Evolutionary conservation across 495 filamentous ascomycete genomes (phyloP).

Genomic region (Penicillium steckii): DNA sequence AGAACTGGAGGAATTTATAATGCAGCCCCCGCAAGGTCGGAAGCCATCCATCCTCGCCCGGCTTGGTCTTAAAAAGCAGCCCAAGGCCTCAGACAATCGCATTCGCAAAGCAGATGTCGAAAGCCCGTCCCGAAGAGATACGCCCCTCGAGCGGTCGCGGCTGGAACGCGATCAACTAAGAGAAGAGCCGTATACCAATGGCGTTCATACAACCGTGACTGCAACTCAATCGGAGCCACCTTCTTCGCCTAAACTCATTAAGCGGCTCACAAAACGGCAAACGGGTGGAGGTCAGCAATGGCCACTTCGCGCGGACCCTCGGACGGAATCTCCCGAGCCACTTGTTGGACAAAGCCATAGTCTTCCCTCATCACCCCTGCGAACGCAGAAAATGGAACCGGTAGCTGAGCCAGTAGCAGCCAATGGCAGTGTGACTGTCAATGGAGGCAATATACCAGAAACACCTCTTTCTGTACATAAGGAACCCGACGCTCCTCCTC

Average conservation of each 20-base stretch:
- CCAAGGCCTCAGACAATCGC: slow-evolving; percentile 35
- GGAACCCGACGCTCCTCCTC: slow-evolving; percentile 13
- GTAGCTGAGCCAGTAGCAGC: neutral
- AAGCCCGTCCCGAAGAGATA: slow-evolving; percentile 32
- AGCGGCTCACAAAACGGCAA: slow-evolving; percentile 25
- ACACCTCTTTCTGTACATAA: slow-evolving; percentile 12
- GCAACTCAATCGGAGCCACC: slow-evolving; percentile 10
- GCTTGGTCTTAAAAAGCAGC: slow-evolving; percentile 39
- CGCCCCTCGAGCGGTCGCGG: slow-evolving; percentile 35
- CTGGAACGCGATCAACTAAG: slow-evolving; percentile 28
- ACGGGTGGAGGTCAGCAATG: slow-evolving; percentile 24
- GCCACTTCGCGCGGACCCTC: slow-evolving; percentile 24
- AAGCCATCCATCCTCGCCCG: slow-evolving; percentile 41
- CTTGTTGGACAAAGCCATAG: slow-evolving; percentile 13
- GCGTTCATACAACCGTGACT: slow-evolving; percentile 16
- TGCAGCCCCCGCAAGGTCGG: slow-evolving; percentile 33
- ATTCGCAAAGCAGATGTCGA: slow-evolving; percentile 29
- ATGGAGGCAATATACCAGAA: slow-evolving; percentile 6
- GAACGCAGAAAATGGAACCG: slow-evolving; percentile 9
- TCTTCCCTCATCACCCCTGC: slow-evolving; percentile 11
- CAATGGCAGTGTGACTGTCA: slow-evolving; percentile 9
- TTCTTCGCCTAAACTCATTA: slow-evolving; percentile 29
- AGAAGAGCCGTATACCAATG: slow-evolving; percentile 18
- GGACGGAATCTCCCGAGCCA: slow-evolving; percentile 12
- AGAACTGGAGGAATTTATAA: slow-evolving; percentile 40